These are phyloP conservation scores for Ascochyta pisi DNA, from an alignment of 2,329 filamentous ascomycete species.

Conservation along the genomic window DNA sequence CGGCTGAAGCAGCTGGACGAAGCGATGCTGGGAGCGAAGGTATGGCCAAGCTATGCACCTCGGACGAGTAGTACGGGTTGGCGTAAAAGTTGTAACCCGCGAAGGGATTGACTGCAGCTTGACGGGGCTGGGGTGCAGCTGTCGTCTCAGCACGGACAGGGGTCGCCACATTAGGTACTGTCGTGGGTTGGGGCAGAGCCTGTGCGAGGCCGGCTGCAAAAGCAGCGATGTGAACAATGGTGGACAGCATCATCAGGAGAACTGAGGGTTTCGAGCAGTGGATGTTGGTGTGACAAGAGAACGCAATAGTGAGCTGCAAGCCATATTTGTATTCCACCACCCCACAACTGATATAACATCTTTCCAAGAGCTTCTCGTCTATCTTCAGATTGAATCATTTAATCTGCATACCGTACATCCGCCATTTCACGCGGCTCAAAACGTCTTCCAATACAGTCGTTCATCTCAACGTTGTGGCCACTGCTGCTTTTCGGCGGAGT, in stretches of 20 bases:
- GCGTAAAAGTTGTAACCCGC: constrained; percentile 58
- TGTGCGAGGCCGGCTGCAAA: constrained; percentile 31
- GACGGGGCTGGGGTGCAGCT: constrained; percentile 23
- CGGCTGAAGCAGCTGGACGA: constrained; percentile 58
- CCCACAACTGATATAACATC: not conserved
- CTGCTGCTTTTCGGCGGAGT: not conserved
- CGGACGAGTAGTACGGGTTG: constrained; percentile 62
- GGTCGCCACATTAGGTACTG: constrained; percentile 16
- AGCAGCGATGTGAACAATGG: constrained; percentile 25
- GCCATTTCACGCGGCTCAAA: constrained; percentile 1
- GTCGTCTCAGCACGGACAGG: constrained; percentile 21
- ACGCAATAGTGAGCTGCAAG: not conserved
- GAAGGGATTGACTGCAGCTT: constrained; percentile 60
- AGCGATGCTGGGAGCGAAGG: constrained; percentile 65
- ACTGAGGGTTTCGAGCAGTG: not conserved
- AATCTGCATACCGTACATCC: constrained; percentile 1
- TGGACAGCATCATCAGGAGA: constrained; percentile 25
- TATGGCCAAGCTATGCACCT: constrained; percentile 63
- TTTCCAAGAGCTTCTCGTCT: constrained; percentile 4
- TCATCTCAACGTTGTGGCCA: not conserved
- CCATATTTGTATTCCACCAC: constrained; percentile 5
- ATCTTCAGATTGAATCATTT: constrained; percentile 1
- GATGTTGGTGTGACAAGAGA: not conserved
- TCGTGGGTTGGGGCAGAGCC: constrained; percentile 32
- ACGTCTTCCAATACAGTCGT: not conserved